Percentiles rank a stretch among this genome's conserved stretches.
Conservation (phyloP, 2,329 filamentous ascomycete species). For the Lasiodiplodia citricola region DNA sequence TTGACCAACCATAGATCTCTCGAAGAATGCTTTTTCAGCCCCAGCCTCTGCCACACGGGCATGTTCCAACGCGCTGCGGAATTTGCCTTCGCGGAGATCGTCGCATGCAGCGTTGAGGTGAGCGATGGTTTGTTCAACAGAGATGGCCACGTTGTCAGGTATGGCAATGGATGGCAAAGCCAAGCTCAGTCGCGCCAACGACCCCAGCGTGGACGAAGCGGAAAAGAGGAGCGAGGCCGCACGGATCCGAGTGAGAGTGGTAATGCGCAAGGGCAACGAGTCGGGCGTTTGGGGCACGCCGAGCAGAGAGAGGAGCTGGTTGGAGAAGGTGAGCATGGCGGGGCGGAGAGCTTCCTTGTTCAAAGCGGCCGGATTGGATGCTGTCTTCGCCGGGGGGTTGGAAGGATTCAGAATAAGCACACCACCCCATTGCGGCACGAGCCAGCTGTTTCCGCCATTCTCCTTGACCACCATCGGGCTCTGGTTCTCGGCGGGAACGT, state of each 20-base stretch:
- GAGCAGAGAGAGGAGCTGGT: slow-evolving; percentile 85
- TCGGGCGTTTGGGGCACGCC: slow-evolving; percentile 79
- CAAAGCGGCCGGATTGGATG: slow-evolving; percentile 57
- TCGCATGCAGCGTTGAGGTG: slow-evolving; percentile 80
- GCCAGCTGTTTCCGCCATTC: slow-evolving; percentile 75
- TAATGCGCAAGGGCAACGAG: slow-evolving; percentile 83
- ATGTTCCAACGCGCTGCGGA: slow-evolving; percentile 73
- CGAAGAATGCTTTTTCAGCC: slow-evolving; percentile 94
- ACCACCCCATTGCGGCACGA: slow-evolving; percentile 95
- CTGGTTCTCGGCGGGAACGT: slow-evolving; percentile 74
- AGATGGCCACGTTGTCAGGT: slow-evolving; percentile 81
- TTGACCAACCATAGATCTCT: slow-evolving; percentile 98
- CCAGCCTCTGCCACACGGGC: slow-evolving; percentile 85
- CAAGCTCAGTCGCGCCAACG: slow-evolving; percentile 81
- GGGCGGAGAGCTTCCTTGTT: slow-evolving; percentile 71
- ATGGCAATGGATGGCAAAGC: slow-evolving; percentile 91
- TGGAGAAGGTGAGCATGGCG: slow-evolving; percentile 86
- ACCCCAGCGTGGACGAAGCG: slow-evolving; percentile 92
- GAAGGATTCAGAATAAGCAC: slow-evolving; percentile 70
- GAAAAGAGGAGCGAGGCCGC: slow-evolving; percentile 85
- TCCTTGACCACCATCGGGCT: slow-evolving; percentile 65
- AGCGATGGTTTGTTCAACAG: slow-evolving; percentile 77
- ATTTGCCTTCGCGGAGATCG: slow-evolving; percentile 66
- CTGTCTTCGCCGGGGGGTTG: slow-evolving; percentile 29
- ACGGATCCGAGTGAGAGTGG: slow-evolving; percentile 82